These are phyloP conservation scores for Aspergillus biplanus DNA, from an alignment of 495 filamentous ascomycete species.

Conservation along the genomic window DNA sequence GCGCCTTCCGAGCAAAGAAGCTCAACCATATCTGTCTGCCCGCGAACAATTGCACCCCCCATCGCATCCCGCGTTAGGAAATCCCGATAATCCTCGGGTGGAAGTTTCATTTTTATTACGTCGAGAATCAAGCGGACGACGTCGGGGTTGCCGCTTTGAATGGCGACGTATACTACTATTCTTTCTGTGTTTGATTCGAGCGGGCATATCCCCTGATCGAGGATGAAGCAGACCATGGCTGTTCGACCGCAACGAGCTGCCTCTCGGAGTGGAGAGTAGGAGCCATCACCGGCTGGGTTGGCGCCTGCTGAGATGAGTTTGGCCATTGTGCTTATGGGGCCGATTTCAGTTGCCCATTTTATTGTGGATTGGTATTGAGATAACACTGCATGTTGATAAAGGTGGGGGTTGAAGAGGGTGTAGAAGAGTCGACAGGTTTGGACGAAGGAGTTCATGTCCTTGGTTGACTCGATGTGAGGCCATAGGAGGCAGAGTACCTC, in stretches of 20 bases:
- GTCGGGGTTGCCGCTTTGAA: not conserved
- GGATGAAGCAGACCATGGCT: not conserved
- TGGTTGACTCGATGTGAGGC: not conserved
- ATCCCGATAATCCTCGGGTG: not conserved
- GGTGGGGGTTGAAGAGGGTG: conserved; percentile 57
- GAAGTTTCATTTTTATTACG: not conserved
- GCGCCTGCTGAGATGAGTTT: not conserved
- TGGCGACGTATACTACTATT: not conserved
- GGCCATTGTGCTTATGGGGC: conserved; percentile 29
- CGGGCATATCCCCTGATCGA: not conserved
- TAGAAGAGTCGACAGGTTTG: conserved; percentile 37
- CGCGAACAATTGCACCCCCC: not conserved
- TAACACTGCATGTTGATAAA: conserved; percentile 6
- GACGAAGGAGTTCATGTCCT: not conserved
- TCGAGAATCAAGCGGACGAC: not conserved
- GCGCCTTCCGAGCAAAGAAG: not conserved
- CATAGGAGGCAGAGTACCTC: not conserved
- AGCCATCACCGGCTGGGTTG: not conserved
- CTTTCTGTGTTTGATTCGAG: not conserved
- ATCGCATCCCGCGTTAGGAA: not conserved
- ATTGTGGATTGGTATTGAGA: conserved; percentile 31
- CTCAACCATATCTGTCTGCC: not conserved
- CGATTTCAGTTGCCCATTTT: conserved; percentile 56
- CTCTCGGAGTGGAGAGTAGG: not conserved
- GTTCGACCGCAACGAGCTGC: not conserved